phyloP scores from a whole-genome alignment of 1,284 basidiomycete genomes.

The Mrakiaceae sp. region DNA sequence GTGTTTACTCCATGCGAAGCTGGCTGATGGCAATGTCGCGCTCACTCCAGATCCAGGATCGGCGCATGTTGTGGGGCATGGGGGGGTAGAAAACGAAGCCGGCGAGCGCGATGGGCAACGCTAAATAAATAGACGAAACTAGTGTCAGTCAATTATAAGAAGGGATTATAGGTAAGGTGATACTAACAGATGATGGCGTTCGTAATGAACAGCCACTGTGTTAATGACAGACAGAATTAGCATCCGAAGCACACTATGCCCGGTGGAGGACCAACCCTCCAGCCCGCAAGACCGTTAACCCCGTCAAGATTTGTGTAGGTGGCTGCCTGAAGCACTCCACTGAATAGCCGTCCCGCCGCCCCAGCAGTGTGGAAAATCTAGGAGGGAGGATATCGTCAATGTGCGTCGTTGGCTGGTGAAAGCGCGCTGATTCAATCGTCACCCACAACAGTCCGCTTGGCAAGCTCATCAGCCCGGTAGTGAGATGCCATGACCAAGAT shows the following conservation, averaged over 20 bases:
- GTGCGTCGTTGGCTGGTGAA: background rate
- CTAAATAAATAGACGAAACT: too few relatives aligned
- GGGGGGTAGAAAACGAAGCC: background rate
- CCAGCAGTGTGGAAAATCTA: constrained; percentile 2
- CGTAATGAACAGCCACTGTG: background rate
- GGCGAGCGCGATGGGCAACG: background rate
- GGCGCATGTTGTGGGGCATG: background rate
- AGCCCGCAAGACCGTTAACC: background rate
- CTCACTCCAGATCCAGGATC: background rate
- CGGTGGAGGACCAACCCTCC: too few relatives aligned
- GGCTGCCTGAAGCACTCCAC: background rate
- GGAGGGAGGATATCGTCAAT: background rate
- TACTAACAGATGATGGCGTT: background rate
- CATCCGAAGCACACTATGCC: too few relatives aligned
- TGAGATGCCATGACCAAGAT: background rate
- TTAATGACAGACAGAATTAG: too few relatives aligned
- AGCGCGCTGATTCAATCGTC: background rate
- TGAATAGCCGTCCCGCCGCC: background rate
- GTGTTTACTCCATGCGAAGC: background rate
- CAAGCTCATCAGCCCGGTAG: background rate
- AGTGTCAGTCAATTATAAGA: too few relatives aligned
- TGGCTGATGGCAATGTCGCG: constrained; percentile 2
- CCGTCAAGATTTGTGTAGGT: constrained; percentile 2
- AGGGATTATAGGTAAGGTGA: too few relatives aligned
- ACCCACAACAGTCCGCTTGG: background rate